Percentiles rank a stretch among this genome's conserved stretches.
These are phyloP conservation scores for Pyrenochaeta sp. DNA, from an alignment of 2,329 filamentous ascomycete genomes.

Conservation along the genomic window DNA sequence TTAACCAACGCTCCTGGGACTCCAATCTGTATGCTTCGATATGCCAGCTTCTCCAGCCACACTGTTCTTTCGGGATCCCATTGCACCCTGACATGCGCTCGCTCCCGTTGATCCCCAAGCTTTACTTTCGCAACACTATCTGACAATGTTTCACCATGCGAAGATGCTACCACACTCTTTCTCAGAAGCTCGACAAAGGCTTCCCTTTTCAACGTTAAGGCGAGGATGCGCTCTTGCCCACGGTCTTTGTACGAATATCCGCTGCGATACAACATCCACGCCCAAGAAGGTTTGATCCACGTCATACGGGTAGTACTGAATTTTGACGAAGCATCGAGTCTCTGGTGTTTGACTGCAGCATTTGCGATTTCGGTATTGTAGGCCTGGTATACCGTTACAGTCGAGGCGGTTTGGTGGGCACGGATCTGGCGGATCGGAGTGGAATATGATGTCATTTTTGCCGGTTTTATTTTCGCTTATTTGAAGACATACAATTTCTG, in stretches of 20 bases:
- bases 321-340: conserved; percentile 61
- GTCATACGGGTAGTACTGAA: conserved; percentile 68
- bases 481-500: neutral
- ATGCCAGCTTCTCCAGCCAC: conserved; percentile 55
- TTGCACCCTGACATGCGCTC: conserved; percentile 62
- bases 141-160: neutral
- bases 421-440: conserved; percentile 59
- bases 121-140: neutral
- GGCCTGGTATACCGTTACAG: conserved; percentile 70
- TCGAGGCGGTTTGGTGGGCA: conserved; percentile 58
- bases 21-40: conserved; percentile 69
- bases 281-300: conserved; percentile 71
- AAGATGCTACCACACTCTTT: conserved; percentile 42
- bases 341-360: conserved; percentile 61
- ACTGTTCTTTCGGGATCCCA: conserved; percentile 70
- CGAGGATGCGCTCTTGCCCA: conserved; percentile 65
- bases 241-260: conserved; percentile 67
- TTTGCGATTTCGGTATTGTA: conserved; percentile 63
- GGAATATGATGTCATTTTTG: conserved; percentile 3
- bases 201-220: conserved; percentile 62
- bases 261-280: conserved; percentile 71
- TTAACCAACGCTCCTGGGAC: conserved; percentile 59
- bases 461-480: neutral
- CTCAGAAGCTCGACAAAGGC: conserved; percentile 60
- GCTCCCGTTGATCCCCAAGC: neutral